Conservation (phyloP, 2,329 filamentous ascomycete species). For the Zymoseptoria tritici region DNA sequence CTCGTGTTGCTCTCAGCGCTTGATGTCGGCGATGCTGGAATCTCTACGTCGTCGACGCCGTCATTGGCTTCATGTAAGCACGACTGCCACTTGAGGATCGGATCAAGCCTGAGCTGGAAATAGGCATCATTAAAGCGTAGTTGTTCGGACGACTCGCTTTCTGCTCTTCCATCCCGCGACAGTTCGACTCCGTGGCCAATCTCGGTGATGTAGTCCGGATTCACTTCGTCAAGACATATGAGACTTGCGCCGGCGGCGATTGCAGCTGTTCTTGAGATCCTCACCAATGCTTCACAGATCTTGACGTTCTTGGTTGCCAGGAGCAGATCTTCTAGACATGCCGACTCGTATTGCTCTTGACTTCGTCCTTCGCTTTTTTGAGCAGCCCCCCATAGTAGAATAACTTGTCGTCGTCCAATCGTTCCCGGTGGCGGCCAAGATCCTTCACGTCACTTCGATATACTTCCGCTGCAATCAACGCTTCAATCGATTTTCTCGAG, state of each 20-base stretch:
- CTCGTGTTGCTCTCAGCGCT: neutral
- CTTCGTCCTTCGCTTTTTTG: neutral
- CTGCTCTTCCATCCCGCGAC: neutral
- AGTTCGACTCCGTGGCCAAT: neutral
- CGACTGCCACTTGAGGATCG: neutral
- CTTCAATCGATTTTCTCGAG: neutral
- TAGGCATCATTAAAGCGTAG: neutral
- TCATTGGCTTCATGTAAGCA: neutral
- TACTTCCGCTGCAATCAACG: neutral
- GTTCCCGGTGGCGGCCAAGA: neutral
- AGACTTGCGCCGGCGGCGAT: neutral
- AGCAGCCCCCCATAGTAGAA: neutral
- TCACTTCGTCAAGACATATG: neutral
- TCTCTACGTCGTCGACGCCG: neutral
- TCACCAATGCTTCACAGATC: neutral
- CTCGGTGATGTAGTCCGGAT: neutral
- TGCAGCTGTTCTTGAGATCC: neutral
- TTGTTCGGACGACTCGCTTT: neutral
- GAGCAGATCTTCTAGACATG: neutral
- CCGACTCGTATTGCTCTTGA: neutral
- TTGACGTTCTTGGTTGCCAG: neutral
- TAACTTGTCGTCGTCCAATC: neutral
- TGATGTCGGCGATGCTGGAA: neutral
- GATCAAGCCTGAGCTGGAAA: neutral
- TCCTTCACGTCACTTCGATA: neutral